phyloP scores from a whole-genome alignment of 2,329 filamentous ascomycete species.

The Penicillium sp. region DNA sequence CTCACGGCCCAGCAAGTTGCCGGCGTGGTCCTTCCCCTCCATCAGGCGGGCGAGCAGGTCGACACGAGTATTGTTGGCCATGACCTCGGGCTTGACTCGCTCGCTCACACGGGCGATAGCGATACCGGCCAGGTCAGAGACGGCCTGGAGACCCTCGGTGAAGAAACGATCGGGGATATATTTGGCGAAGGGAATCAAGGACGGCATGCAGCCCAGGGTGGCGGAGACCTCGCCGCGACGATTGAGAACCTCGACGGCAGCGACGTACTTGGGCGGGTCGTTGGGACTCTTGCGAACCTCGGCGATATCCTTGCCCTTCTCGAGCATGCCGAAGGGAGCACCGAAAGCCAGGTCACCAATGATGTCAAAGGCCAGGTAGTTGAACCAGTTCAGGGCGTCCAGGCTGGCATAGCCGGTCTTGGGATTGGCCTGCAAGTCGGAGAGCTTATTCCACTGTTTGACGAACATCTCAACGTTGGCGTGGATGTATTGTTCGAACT shows the following conservation, averaged over 20 bases:
- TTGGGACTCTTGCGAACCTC: constrained; percentile 66
- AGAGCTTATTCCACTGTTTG: constrained; percentile 67
- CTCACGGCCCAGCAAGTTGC: constrained; percentile 69
- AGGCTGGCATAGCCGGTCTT: constrained; percentile 59
- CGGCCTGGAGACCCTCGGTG: constrained; percentile 67
- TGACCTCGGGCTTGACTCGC: constrained; percentile 65
- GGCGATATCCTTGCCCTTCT: constrained; percentile 70
- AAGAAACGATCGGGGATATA: constrained; percentile 84
- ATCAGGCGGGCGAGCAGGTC: constrained; percentile 81
- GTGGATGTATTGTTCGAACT: constrained; percentile 89
- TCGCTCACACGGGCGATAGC: constrained; percentile 77
- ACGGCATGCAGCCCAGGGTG: constrained; percentile 71
- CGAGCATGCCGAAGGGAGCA: constrained; percentile 78
- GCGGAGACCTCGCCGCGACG: constrained; percentile 82
- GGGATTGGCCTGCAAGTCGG: constrained; percentile 46
- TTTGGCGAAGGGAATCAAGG: constrained; percentile 74
- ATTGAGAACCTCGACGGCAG: constrained; percentile 85
- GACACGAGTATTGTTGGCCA: constrained; percentile 63
- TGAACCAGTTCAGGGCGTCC: constrained; percentile 79
- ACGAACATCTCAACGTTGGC: constrained; percentile 73
- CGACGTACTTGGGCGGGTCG: constrained; percentile 64
- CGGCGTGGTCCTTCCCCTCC: constrained; percentile 79
- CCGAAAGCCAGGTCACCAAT: constrained; percentile 68
- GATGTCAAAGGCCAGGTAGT: constrained; percentile 62
- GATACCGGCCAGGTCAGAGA: constrained; percentile 80